Conservation (phyloP, 305 asterid species). For the Fraxinus platypoda region DNA sequence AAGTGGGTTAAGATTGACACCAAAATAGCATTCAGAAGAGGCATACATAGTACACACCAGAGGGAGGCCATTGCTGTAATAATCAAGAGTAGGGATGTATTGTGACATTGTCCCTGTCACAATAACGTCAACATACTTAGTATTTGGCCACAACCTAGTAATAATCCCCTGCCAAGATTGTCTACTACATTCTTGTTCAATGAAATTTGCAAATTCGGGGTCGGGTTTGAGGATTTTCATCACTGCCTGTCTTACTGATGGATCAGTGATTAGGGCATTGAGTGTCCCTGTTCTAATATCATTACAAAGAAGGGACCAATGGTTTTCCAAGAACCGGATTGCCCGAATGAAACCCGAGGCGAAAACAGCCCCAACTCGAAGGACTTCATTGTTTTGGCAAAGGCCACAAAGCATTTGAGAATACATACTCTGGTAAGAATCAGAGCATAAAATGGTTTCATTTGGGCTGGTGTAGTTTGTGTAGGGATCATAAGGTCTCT, state of each 20-base stretch:
- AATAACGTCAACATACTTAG: neutral
- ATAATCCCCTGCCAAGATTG: neutral
- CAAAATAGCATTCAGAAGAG: neutral
- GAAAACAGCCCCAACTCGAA: slow-evolving; percentile 47
- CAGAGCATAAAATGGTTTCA: slow-evolving; percentile 46
- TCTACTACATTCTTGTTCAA: neutral
- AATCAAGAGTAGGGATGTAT: neutral
- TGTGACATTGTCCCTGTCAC: neutral
- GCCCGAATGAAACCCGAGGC: slow-evolving; percentile 49
- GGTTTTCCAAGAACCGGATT: slow-evolving; percentile 44
- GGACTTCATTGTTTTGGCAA: slow-evolving; percentile 34
- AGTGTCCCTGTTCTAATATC: slow-evolving; percentile 40
- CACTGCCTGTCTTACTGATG: slow-evolving; percentile 33
- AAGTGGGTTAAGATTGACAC: neutral
- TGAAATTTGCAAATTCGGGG: slow-evolving; percentile 25
- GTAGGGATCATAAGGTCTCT: slow-evolving; percentile 33
- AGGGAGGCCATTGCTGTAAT: neutral
- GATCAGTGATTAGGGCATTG: slow-evolving; percentile 29
- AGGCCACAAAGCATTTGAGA: slow-evolving; percentile 55
- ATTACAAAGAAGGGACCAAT: slow-evolving; percentile 38
- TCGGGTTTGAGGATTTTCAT: slow-evolving; percentile 39
- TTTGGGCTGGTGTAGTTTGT: slow-evolving; percentile 49
- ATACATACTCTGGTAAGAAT: slow-evolving; percentile 52
- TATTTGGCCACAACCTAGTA: neutral
- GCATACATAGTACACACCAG: neutral